Percentiles rank a stretch among this genome's conserved stretches.
Conservation (phyloP, 2,329 filamentous ascomycete genomes). For the Trichoderma arundinaceum region DNA sequence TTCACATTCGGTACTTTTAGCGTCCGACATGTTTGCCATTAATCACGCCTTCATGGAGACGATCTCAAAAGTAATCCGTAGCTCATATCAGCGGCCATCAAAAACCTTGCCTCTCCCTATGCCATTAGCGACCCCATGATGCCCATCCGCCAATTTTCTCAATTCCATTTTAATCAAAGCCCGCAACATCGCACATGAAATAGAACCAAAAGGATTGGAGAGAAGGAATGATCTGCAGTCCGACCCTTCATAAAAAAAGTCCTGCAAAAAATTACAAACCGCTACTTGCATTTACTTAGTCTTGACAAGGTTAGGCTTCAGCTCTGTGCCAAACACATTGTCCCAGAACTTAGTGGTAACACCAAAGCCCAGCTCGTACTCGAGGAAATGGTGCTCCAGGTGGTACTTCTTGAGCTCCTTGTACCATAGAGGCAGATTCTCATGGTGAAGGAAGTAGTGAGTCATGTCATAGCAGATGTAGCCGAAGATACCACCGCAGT, state of each 20-base stretch:
- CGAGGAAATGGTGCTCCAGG: conserved; percentile 94
- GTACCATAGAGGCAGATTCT: conserved; percentile 88
- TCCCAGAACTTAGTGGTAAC: conserved; percentile 98
- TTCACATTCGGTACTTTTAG: neutral
- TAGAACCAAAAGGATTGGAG: conserved; percentile 1
- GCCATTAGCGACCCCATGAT: neutral
- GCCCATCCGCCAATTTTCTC: neutral
- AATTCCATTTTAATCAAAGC: conserved; percentile 5
- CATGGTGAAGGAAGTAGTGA: conserved; percentile 98
- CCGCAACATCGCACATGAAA: neutral
- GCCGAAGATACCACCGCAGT: conserved; percentile 89
- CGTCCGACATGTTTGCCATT: conserved; percentile 3
- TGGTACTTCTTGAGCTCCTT: conserved; percentile 96
- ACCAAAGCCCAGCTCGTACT: conserved; percentile 96
- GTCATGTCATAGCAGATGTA: conserved; percentile 97
- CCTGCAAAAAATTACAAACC: neutral
- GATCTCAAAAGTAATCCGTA: conserved; percentile 22
- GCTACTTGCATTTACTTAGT: conserved; percentile 38
- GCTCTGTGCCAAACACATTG: conserved; percentile 84
- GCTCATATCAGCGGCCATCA: conserved; percentile 13
- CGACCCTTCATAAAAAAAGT: neutral
- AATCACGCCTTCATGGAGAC: neutral
- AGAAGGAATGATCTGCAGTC: neutral
- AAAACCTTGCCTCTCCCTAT: neutral
- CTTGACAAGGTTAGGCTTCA: conserved; percentile 52